phyloP scores from a whole-genome alignment of 78 protist genomes.

The Monocercomonoides exilis region DNA sequence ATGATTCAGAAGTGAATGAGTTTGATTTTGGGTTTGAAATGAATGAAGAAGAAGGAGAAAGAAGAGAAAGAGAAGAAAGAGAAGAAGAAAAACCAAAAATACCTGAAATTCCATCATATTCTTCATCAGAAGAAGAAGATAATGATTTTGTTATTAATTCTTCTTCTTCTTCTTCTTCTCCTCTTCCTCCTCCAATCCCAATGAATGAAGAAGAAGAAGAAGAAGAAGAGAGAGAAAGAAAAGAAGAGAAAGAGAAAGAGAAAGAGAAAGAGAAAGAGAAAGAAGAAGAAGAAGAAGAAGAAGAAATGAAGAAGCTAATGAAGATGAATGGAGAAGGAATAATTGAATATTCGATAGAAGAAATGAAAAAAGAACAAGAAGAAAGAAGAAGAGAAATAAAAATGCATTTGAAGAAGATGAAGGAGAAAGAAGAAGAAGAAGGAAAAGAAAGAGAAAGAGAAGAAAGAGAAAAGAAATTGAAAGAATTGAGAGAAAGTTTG shows the following conservation, averaged over 20 bases:
- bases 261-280: not conserved
- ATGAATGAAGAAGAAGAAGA: too few species aligned
- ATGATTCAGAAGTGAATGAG: not conserved
- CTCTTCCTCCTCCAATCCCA: too few species aligned
- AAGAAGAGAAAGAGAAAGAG: not conserved
- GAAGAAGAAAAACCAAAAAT: too few species aligned
- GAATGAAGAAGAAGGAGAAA: not conserved
- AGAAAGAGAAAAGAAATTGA: too few species aligned
- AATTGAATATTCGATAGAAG: not conserved
- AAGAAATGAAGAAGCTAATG: too few species aligned
- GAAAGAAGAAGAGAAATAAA: not conserved
- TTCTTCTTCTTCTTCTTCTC: too few species aligned
- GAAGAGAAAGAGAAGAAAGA: not conserved
- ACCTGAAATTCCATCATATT: too few species aligned
- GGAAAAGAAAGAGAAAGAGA: not conserved
- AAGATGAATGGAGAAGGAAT: not conserved
- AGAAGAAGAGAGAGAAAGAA: not conserved
- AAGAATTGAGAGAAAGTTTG: slow-evolving; percentile 3
- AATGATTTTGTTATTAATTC: too few species aligned
- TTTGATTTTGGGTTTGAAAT: not conserved
- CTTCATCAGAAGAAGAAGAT: too few species aligned
- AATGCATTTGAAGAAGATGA: too few species aligned
- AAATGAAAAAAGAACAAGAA: not conserved
- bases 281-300: not conserved
- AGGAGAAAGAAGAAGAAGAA: too few species aligned